phyloP scores from a whole-genome alignment of 23 red algal species.

The Gracilaria domingensis region DNA sequence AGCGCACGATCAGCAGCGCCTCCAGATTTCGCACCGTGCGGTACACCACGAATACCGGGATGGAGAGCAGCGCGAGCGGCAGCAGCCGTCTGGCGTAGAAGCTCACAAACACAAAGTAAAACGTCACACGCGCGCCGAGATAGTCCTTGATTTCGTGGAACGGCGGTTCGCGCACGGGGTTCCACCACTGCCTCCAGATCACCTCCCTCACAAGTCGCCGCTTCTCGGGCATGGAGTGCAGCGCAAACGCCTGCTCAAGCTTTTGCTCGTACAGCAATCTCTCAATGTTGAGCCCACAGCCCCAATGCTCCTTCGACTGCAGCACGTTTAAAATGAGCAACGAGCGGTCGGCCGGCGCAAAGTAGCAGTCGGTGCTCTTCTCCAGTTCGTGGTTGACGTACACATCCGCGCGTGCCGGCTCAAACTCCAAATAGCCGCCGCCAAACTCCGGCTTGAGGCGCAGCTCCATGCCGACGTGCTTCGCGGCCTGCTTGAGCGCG shows the following conservation, averaged over 20 bases:
- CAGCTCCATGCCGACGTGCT: slow-evolving; percentile 54
- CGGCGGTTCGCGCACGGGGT: slow-evolving; percentile 60
- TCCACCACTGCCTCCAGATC: slow-evolving; percentile 69
- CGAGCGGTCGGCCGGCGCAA: slow-evolving; percentile 70
- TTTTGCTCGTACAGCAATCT: slow-evolving; percentile 29
- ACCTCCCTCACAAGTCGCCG: slow-evolving; percentile 33
- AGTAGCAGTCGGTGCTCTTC: slow-evolving; percentile 54
- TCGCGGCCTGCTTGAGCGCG: slow-evolving; percentile 67
- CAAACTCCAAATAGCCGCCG: slow-evolving; percentile 66
- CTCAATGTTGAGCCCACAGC: slow-evolving; percentile 81
- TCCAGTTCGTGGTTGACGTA: slow-evolving; percentile 63
- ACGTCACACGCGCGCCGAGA: slow-evolving; percentile 70
- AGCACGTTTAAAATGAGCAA: slow-evolving; percentile 59
- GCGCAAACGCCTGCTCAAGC: slow-evolving; percentile 62
- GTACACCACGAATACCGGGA: slow-evolving; percentile 68
- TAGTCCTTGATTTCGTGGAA: slow-evolving; percentile 69
- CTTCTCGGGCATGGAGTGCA: slow-evolving; percentile 42
- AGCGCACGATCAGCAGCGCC: slow-evolving; percentile 52
- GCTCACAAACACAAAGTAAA: slow-evolving; percentile 83
- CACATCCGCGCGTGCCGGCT: slow-evolving; percentile 18
- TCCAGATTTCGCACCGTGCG: slow-evolving; percentile 20
- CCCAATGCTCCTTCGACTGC: slow-evolving; percentile 74
- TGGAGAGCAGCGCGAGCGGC: slow-evolving; percentile 51
- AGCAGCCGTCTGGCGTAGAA: slow-evolving; percentile 71
- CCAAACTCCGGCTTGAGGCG: slow-evolving; percentile 68